Percentiles rank a stretch among this genome's conserved stretches.
Evolutionary conservation across 495 filamentous ascomycete genomes (phyloP).

Genomic region (Penicillium silybi): DNA sequence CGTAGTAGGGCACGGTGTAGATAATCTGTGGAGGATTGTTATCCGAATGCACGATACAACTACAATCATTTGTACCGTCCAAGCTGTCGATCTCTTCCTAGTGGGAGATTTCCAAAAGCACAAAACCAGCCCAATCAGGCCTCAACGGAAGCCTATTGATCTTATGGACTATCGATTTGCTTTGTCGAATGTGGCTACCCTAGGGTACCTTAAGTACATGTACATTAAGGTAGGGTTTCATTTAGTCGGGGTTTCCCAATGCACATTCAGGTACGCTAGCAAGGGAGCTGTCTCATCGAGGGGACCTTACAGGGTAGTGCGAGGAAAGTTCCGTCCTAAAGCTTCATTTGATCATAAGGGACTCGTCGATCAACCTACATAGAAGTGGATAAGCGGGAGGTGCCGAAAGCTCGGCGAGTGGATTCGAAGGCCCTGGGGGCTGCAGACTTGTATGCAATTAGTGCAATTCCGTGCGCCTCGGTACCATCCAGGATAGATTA

Average conservation of each 20-base stretch:
- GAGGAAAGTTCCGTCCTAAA: too few relatives aligned
- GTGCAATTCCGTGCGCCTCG: neutral
- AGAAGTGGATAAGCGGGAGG: constrained; percentile 9
- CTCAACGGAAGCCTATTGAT: neutral
- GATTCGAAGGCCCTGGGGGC: neutral
- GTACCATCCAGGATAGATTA: neutral
- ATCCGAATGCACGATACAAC: constrained; percentile 1
- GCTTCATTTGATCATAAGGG: too few relatives aligned
- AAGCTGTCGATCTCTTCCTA: neutral
- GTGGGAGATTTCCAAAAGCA: too few relatives aligned
- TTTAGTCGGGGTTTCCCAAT: neutral
- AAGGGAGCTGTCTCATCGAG: neutral
- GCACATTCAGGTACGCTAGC: neutral
- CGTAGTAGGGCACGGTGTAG: neutral
- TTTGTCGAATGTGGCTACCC: neutral
- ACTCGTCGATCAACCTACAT: neutral
- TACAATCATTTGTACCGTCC: neutral
- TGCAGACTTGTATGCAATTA: neutral
- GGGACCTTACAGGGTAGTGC: neutral
- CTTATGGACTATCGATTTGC: neutral
- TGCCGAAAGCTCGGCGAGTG: constrained; percentile 8
- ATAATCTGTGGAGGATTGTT: neutral
- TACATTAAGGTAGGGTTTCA: neutral
- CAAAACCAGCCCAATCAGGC: neutral
- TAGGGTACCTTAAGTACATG: neutral